Evolutionary conservation across 306 rosid species (phyloP).

Genomic region (Dalbergia oliveri): DNA sequence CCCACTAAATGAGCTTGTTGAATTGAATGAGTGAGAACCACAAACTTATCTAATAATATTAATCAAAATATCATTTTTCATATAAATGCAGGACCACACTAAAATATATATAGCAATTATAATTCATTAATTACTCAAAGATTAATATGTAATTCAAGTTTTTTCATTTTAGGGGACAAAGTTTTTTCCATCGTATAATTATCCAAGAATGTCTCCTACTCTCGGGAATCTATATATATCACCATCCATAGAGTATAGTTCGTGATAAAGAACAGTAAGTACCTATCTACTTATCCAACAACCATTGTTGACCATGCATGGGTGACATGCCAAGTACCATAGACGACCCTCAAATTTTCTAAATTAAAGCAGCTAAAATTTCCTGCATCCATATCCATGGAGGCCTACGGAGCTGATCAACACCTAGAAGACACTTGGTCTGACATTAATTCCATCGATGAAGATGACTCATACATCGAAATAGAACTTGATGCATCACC

Average conservation of each 20-base stretch:
- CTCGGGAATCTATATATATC: conserved; percentile 3
- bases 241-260: not conserved
- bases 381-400: not conserved
- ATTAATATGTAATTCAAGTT: too few relatives aligned
- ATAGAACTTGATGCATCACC: conserved; percentile 43
- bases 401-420: not conserved
- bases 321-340: too few relatives aligned
- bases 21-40: too few relatives aligned
- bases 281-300: not conserved
- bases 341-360: not conserved
- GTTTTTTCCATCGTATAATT: not conserved
- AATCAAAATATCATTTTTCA: too few relatives aligned
- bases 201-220: not conserved
- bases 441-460: conserved; percentile 38
- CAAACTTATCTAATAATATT: too few relatives aligned
- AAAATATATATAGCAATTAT: too few relatives aligned
- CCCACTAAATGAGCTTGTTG: too few relatives aligned
- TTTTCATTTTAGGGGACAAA: too few relatives aligned
- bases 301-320: not conserved
- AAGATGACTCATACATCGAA: conserved; percentile 61
- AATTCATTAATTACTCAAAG: too few relatives aligned
- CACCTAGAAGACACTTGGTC: conserved; percentile 24
- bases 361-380: not conserved
- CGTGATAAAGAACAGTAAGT: not conserved
- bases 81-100: too few relatives aligned